Percentiles rank a stretch among this genome's conserved stretches.
Evolutionary conservation across 495 filamentous ascomycete genomes (phyloP).

Genomic region (Hypomontagnella monticulosa): DNA sequence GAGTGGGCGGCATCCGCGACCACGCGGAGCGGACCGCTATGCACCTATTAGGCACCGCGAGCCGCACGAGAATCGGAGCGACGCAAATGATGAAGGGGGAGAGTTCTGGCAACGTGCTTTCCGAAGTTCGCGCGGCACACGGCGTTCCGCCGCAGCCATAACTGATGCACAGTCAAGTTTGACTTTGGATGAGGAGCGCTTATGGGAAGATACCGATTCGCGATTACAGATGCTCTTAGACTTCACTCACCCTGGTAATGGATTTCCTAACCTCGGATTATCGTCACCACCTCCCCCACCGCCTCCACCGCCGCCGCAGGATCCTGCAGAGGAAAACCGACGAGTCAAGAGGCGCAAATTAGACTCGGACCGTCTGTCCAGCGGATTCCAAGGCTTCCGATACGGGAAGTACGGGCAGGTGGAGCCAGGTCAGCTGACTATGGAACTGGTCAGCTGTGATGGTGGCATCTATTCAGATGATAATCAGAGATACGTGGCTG

Average conservation of each 20-base stretch:
- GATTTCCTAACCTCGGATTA: conserved; percentile 36
- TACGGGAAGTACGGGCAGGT: conserved; percentile 88
- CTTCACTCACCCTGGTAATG: conserved; percentile 47
- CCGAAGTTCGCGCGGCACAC: conserved; percentile 22
- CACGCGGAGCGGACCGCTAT: conserved; percentile 46
- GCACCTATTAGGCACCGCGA: conserved; percentile 45
- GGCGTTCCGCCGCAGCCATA: conserved; percentile 19
- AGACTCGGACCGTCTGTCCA: conserved; percentile 65
- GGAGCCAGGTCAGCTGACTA: conserved; percentile 77
- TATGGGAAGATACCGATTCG: conserved; percentile 55
- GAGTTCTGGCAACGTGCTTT: conserved; percentile 33
- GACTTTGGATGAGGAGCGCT: conserved; percentile 44
- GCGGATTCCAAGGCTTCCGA: conserved; percentile 67
- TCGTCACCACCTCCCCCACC: conserved; percentile 42
- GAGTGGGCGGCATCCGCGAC: conserved; percentile 36
- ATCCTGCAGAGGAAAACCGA: conserved; percentile 57
- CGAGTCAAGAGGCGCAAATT: conserved; percentile 79
- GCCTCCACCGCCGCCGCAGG: conserved; percentile 44
- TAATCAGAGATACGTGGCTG: conserved; percentile 68
- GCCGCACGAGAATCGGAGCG: conserved; percentile 23
- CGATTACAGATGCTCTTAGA: conserved; percentile 60
- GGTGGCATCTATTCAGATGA: conserved; percentile 77
- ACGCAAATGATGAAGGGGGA: conserved; percentile 21
- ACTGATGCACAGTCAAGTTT: conserved; percentile 21
- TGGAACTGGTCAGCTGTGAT: conserved; percentile 91